Conservation (phyloP, 345 rosid species). For the Eucalyptus pauciflora region DNA sequence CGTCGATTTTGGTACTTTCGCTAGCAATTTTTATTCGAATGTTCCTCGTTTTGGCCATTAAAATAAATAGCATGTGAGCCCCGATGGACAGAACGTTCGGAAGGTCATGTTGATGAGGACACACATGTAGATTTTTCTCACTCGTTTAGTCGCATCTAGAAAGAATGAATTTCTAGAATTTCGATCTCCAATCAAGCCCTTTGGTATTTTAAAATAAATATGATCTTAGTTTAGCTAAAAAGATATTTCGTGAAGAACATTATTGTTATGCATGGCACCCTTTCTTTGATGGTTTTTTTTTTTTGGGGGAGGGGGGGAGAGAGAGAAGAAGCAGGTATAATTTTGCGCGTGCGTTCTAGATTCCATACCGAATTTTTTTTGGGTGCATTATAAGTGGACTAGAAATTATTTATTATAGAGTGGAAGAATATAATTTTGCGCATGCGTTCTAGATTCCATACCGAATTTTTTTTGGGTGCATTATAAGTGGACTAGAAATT, state of each 20-base stretch:
- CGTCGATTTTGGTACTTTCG: background rate
- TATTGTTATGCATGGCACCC: background rate
- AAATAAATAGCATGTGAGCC: background rate
- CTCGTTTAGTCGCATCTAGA: background rate
- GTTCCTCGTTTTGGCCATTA: background rate
- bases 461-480: too few species aligned
- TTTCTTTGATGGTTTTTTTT: background rate
- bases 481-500: too few species aligned
- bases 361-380: too few species aligned
- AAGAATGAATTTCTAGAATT: background rate
- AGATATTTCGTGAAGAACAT: background rate
- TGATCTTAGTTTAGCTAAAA: background rate
- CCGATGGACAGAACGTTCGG: background rate
- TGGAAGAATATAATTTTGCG: background rate
- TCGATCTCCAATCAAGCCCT: background rate
- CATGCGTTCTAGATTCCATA: too few species aligned
- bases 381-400: too few species aligned
- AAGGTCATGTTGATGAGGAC: background rate
- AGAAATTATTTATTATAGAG: too few species aligned
- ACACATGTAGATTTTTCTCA: background rate
- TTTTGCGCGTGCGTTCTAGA: background rate
- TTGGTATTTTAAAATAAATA: background rate
- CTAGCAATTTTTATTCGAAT: background rate
- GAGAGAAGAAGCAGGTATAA: background rate
- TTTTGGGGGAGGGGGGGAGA: fast-evolving